Conservation (phyloP, 495 filamentous ascomycete species). For the Usnea hakonensis region DNA sequence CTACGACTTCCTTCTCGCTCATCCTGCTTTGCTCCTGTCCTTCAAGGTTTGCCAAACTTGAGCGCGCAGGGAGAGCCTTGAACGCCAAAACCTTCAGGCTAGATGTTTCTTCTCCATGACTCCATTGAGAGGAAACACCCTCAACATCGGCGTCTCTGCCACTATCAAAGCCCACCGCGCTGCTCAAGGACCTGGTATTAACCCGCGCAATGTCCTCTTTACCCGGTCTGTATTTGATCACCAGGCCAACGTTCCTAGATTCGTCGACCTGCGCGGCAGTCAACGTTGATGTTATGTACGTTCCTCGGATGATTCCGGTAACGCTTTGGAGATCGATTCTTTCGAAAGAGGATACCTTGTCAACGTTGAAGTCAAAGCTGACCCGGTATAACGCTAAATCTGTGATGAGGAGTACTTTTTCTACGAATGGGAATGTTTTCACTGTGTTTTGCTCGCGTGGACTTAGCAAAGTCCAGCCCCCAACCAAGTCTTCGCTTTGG, state of each 20-base stretch:
- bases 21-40: conserved; percentile 32
- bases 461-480: conserved; percentile 73
- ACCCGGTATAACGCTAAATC: conserved; percentile 78
- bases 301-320: conserved; percentile 61
- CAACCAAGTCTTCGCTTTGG: conserved; percentile 70
- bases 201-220: conserved; percentile 59
- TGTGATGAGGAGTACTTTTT: conserved; percentile 78
- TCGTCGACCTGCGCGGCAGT: conserved; percentile 67
- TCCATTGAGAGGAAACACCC: conserved; percentile 40
- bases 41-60: conserved; percentile 33
- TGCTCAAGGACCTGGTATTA: conserved; percentile 77
- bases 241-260: conserved; percentile 69
- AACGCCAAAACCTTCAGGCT: conserved; percentile 39
- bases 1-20: conserved; percentile 63
- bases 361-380: conserved; percentile 83
- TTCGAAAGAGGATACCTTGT: conserved; percentile 87
- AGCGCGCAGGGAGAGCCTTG: conserved; percentile 54
- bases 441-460: conserved; percentile 59
- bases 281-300: conserved; percentile 82
- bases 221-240: conserved; percentile 65
- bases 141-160: conserved; percentile 26
- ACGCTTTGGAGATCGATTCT: conserved; percentile 71
- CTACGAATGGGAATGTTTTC: conserved; percentile 64
- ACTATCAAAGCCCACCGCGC: conserved; percentile 32
- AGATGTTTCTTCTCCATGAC: conserved; percentile 20